These are phyloP conservation scores for Fraxinus americana DNA, from an alignment of 257 asterid species.

Conservation along the genomic window DNA sequence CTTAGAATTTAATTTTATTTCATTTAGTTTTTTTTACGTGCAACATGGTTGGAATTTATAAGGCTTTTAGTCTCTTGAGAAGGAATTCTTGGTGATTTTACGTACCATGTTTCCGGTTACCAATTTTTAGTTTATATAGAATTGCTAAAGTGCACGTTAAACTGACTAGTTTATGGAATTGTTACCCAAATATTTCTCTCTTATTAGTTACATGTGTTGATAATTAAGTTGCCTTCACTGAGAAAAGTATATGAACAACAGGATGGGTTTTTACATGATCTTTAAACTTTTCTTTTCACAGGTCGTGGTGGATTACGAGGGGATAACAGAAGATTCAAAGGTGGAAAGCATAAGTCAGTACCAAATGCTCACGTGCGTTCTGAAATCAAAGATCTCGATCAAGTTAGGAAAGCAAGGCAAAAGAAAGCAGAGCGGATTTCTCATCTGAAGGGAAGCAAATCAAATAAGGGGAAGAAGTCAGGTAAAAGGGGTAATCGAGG, in stretches of 20 bases:
- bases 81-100: too few relatives aligned
- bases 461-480: constrained; percentile 50
- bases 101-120: too few relatives aligned
- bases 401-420: constrained; percentile 82
- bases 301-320: constrained; percentile 55
- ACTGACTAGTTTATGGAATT: background rate
- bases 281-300: constrained; percentile 19
- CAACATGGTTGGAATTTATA: background rate
- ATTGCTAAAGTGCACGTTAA: background rate
- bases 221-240: background rate
- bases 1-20: too few relatives aligned
- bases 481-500: constrained; percentile 34
- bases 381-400: constrained; percentile 76
- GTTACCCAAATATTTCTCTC: background rate
- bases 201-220: background rate
- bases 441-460: constrained; percentile 57
- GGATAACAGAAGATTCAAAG: constrained; percentile 56
- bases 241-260: background rate
- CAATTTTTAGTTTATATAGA: background rate
- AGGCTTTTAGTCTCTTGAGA: too few relatives aligned
- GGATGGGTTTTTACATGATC: background rate
- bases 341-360: constrained; percentile 48
- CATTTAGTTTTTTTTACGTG: too few relatives aligned
- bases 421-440: constrained; percentile 71
- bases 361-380: constrained; percentile 87